Percentiles rank a stretch among this genome's conserved stretches.
Evolutionary conservation across 352 stramenopile species (phyloP).

Genomic region (Peronosclerospora sorghi): DNA sequence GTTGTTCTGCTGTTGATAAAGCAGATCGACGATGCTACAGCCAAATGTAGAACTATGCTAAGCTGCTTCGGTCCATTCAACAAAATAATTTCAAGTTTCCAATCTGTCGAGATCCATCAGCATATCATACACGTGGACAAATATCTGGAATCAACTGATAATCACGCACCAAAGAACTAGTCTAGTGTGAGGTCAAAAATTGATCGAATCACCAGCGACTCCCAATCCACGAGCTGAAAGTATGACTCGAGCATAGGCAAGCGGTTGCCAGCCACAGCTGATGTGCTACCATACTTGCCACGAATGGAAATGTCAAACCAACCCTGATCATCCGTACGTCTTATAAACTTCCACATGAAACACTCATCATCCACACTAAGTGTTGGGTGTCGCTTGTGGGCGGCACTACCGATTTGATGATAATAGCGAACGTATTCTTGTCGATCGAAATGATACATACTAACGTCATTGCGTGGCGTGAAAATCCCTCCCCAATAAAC

Average conservation of each 20-base stretch:
- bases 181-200: slow-evolving; percentile 78
- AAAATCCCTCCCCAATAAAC: slow-evolving; percentile 79
- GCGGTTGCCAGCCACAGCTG: slow-evolving; percentile 63
- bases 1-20: too few relatives aligned
- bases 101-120: too few relatives aligned
- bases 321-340: slow-evolving; percentile 32
- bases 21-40: too few relatives aligned
- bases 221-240: slow-evolving; percentile 77
- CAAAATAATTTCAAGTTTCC: too few relatives aligned
- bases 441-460: slow-evolving; percentile 76
- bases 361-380: slow-evolving; percentile 81
- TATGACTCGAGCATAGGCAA: slow-evolving; percentile 77
- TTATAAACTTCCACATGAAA: slow-evolving; percentile 73
- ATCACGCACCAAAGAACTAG: too few relatives aligned
- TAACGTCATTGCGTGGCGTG: slow-evolving; percentile 70
- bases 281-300: slow-evolving; percentile 75
- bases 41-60: too few relatives aligned
- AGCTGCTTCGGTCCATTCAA: too few relatives aligned
- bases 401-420: slow-evolving; percentile 71
- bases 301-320: slow-evolving; percentile 68
- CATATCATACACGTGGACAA: too few relatives aligned
- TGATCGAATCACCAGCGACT: slow-evolving; percentile 65
- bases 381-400: slow-evolving; percentile 72
- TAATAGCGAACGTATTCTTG: slow-evolving; percentile 67
- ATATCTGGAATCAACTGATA: too few relatives aligned